Conservation (phyloP, 768 basidiomycete genomes). For the Boletus rubescentipes region DNA sequence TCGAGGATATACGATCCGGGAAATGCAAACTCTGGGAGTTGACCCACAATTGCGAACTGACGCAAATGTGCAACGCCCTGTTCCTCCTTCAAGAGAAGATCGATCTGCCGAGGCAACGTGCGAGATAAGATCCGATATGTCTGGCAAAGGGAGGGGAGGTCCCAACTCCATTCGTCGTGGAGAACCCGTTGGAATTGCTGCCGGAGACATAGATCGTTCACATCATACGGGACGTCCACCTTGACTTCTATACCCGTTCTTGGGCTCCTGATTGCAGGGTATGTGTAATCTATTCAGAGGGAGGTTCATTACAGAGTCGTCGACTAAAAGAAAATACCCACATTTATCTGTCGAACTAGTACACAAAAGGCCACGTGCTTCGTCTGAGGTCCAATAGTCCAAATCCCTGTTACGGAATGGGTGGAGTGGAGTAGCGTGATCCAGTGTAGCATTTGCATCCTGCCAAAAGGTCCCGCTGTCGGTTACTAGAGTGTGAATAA, state of each 20-base stretch:
- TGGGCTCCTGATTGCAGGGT: constrained; percentile 14
- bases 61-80: not conserved
- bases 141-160: not conserved
- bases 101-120: not conserved
- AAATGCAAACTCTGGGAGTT: constrained; percentile 18
- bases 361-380: not conserved
- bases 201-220: not conserved
- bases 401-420: constrained; percentile 12
- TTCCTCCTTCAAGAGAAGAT: constrained; percentile 6
- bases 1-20: constrained; percentile 20
- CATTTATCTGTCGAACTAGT: constrained; percentile 2
- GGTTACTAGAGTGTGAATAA: constrained; percentile 1
- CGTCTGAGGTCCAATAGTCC: constrained; percentile 19
- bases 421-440: not conserved
- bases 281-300: constrained; percentile 17
- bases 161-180: not conserved
- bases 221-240: constrained; percentile 15
- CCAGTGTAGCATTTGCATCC: not conserved
- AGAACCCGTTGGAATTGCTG: constrained; percentile 6
- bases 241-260: constrained; percentile 1
- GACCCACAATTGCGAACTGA: constrained; percentile 4
- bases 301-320: not conserved
- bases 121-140: not conserved
- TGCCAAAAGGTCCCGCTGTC: constrained; percentile 1
- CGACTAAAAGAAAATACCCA: not conserved